phyloP scores from a whole-genome alignment of 108 stramenopile species.

The Licmophora abbreviata region DNA sequence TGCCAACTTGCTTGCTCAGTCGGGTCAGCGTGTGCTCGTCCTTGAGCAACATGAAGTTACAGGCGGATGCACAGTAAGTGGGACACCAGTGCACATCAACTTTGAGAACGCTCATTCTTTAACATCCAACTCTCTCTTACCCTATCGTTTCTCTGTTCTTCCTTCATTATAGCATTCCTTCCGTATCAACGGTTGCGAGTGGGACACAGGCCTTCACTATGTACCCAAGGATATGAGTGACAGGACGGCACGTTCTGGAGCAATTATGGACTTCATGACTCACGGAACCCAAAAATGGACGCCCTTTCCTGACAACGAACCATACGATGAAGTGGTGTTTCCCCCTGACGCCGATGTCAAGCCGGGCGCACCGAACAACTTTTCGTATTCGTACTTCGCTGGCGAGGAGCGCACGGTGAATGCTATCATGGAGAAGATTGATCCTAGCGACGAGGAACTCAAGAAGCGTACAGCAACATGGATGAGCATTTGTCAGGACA shows the following conservation, averaged over 20 bases:
- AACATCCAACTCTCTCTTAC: too few relatives aligned
- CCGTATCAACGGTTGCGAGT: slow-evolving; percentile 30
- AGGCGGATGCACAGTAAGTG: slow-evolving; percentile 51
- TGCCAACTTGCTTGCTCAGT: slow-evolving; percentile 47
- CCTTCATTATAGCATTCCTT: too few relatives aligned
- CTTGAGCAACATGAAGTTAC: slow-evolving; percentile 60
- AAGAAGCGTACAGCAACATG: slow-evolving; percentile 15
- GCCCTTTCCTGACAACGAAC: slow-evolving; percentile 31
- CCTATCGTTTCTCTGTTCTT: too few relatives aligned
- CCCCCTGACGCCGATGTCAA: slow-evolving; percentile 24
- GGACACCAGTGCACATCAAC: too few relatives aligned
- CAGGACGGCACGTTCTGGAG: slow-evolving; percentile 28
- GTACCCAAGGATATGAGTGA: slow-evolving; percentile 27
- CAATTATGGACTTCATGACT: slow-evolving; percentile 42
- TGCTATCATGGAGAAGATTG: slow-evolving; percentile 19
- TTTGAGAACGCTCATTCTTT: too few relatives aligned
- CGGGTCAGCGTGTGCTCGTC: slow-evolving; percentile 48
- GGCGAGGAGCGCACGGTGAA: slow-evolving; percentile 19
- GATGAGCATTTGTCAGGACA: slow-evolving; percentile 34
- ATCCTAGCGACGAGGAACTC: slow-evolving; percentile 26
- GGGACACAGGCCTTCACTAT: slow-evolving; percentile 52
- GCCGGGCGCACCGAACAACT: slow-evolving; percentile 21
- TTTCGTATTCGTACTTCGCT: slow-evolving; percentile 28
- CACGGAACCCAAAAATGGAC: slow-evolving; percentile 44
- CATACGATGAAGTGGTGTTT: slow-evolving; percentile 46